Evolutionary conservation across 2,329 filamentous ascomycete species (phyloP).

Genomic region (Aspergillus sp.): DNA sequence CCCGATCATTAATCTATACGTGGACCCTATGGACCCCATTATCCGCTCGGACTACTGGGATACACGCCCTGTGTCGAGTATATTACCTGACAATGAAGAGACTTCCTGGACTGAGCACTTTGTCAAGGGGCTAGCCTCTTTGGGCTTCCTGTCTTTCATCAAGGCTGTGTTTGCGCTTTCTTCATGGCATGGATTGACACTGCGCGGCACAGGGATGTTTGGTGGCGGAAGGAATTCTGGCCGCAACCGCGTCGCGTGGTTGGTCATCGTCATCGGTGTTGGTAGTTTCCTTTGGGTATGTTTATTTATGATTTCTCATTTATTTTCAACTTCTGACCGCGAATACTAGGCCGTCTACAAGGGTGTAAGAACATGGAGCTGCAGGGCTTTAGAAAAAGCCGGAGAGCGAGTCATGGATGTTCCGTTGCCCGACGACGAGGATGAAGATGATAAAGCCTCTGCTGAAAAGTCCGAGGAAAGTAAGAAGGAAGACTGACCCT

Average conservation of each 20-base stretch:
- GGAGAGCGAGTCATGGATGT: constrained; percentile 83
- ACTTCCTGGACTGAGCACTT: constrained; percentile 80
- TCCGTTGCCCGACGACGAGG: constrained; percentile 54
- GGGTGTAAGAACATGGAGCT: constrained; percentile 72
- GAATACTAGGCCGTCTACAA: constrained; percentile 72
- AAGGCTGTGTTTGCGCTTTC: constrained; percentile 76
- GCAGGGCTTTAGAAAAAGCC: constrained; percentile 71
- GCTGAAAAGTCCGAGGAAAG: constrained; percentile 13
- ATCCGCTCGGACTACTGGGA: constrained; percentile 50
- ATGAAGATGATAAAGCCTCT: constrained; percentile 58
- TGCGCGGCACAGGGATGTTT: constrained; percentile 64
- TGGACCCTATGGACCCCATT: constrained; percentile 72
- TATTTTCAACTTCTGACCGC: constrained; percentile 22
- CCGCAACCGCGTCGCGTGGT: constrained; percentile 74
- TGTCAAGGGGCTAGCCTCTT: constrained; percentile 82
- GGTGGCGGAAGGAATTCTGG: constrained; percentile 63
- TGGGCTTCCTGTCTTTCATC: constrained; percentile 81
- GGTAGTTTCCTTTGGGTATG: constrained; percentile 75
- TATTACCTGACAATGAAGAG: constrained; percentile 48
- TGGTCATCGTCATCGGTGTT: constrained; percentile 77
- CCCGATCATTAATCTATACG: constrained; percentile 84
- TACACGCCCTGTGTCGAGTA: constrained; percentile 37
- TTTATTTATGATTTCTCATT: constrained; percentile 22
- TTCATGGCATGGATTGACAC: constrained; percentile 75
- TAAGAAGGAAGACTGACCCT: constrained; percentile 32